Conservation (phyloP, 1,139 yeast species). For the Pichia sp. region DNA sequence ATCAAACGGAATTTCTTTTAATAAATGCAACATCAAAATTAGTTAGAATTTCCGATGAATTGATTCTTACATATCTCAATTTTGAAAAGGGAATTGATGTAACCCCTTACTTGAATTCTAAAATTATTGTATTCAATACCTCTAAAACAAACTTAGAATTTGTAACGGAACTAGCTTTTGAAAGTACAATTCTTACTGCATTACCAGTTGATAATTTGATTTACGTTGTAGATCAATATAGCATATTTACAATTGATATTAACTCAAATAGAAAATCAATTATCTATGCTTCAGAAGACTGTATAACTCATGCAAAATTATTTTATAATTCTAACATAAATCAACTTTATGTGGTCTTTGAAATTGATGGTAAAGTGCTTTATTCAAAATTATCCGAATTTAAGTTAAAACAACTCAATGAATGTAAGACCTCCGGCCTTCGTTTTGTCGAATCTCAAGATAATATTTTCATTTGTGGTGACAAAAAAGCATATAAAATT, state of each 20-base stretch:
- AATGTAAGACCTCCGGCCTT: conserved; percentile 1
- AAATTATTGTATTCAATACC: conserved; percentile 3
- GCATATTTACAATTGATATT: not conserved
- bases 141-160: not conserved
- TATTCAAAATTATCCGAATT: not conserved
- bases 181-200: not conserved
- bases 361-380: not conserved
- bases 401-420: not conserved
- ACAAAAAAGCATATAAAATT: conserved; percentile 5
- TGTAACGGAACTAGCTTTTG: not conserved
- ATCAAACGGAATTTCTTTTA: conserved; percentile 7
- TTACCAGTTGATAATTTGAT: not conserved
- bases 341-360: not conserved
- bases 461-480: conserved; percentile 7
- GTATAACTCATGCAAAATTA: conserved; percentile 1
- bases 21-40: conserved; percentile 2
- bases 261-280: not conserved
- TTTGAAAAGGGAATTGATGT: not conserved
- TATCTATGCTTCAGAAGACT: not conserved
- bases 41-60: not conserved
- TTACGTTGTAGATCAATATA: conserved; percentile 2
- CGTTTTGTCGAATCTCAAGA: conserved; percentile 1
- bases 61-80: conserved; percentile 5
- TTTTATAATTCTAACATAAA: not conserved
- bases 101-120: not conserved